Base-by-base conservation (phyloP, 75 land plant genomes). In the Pseudotsuga menziesii region DNA sequence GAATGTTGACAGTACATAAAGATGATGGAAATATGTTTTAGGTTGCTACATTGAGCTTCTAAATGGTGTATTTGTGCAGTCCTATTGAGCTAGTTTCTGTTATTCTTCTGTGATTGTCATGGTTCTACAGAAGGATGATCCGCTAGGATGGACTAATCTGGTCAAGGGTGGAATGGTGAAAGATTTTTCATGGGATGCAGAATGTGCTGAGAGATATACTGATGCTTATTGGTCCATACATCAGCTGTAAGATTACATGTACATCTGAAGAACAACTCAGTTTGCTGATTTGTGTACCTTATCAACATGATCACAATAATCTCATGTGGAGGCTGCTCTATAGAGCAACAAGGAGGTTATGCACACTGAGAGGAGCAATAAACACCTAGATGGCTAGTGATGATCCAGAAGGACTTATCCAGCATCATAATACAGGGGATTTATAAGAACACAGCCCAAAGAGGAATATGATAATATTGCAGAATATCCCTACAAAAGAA, bases 111-210 rank as follows among this genome's bases (percentile, higher is more conserved):
- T 79, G 39, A 48, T 62, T 57, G 13, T 32, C 60, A 54, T 35
- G 44, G 25, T 67, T 66, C 15, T 75, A 76, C 66, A 90, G 92
- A 77, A 57, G 61, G 81, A 83, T 54, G 81, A 83, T 39, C 87
- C 83, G 20, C 56, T 75, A 55, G 58, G 56, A 13, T 89, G 93
- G 93, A 75, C 77, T 29, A 29, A 72, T 19, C 80, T 69, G 73
- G 76, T 91, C 5, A 83, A 64, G 77, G 86, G 85, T 69, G 87
- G 81, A 32, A 91, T 91, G 93, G 17, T 78, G 23, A 87, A 64
- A 61, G 91, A 89, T 75, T 78, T 84, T 74, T 88, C 93, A 7
- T 91, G 93, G 91, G 87, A 89, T 74, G 89, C 83, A 17, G 87
- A 83, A 57, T 89, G 91, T 79, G 77, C n/a, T 60, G 87, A 89